These are phyloP conservation scores for Globisporangium alternatum DNA, from an alignment of 352 stramenopile genomes.

Conservation along the genomic window DNA sequence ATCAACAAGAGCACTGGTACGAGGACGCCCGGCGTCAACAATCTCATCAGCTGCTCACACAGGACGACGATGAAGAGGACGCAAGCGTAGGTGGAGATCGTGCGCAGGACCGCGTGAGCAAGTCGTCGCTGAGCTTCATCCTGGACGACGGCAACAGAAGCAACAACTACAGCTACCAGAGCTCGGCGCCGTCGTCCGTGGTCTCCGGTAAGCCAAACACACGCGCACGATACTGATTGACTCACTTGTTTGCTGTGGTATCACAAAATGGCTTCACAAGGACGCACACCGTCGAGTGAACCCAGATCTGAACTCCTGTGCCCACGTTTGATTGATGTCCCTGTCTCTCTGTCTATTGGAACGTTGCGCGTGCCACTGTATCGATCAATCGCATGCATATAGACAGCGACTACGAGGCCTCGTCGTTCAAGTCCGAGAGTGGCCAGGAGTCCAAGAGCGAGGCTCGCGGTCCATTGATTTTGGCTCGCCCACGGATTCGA, in stretches of 20 bases:
- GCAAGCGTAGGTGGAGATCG: slow-evolving; percentile 16
- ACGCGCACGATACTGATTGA: background rate
- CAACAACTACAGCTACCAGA: slow-evolving; percentile 19
- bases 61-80: slow-evolving; percentile 14
- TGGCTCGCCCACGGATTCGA: background rate
- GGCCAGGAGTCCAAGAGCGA: slow-evolving; percentile 5
- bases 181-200: slow-evolving; percentile 19
- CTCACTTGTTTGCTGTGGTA: background rate
- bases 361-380: slow-evolving; percentile 7
- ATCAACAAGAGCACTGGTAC: slow-evolving; percentile 5
- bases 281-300: background rate
- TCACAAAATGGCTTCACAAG: slow-evolving; percentile 2
- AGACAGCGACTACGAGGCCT: slow-evolving; percentile 20
- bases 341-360: background rate
- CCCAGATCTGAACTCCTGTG: slow-evolving; percentile 13
- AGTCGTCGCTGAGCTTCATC: slow-evolving; percentile 77
- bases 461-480: too few relatives aligned
- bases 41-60: background rate
- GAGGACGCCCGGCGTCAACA: background rate
- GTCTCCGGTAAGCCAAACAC: slow-evolving; percentile 17
- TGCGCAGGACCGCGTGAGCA: slow-evolving; percentile 28
- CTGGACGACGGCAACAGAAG: slow-evolving; percentile 40
- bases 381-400: background rate
- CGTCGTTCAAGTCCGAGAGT: slow-evolving; percentile 9
- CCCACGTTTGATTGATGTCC: background rate